These are phyloP conservation scores for Berberis thunbergii DNA, from an alignment of 164 flowering plant species.

Conservation along the genomic window DNA sequence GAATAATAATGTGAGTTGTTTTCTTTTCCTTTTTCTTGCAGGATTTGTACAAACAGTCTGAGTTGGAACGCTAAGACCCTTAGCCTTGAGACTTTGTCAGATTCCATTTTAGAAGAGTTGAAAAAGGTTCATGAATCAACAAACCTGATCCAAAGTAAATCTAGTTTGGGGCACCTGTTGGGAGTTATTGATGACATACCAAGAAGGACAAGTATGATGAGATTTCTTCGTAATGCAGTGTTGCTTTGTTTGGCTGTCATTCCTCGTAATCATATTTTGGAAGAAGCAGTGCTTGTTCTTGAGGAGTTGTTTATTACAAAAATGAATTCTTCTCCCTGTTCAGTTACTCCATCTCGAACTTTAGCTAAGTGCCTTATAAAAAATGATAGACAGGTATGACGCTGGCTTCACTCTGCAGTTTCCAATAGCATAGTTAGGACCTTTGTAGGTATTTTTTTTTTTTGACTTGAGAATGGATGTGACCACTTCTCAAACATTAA, in stretches of 20 bases:
- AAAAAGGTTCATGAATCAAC: constrained; percentile 32
- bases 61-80: constrained; percentile 60
- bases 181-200: constrained; percentile 23
- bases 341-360: constrained; percentile 60
- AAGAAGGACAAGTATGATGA: constrained; percentile 52
- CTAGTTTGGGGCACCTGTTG: constrained; percentile 34
- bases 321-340: constrained; percentile 24
- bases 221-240: constrained; percentile 71
- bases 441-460: no score
- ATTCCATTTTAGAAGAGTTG: constrained; percentile 36
- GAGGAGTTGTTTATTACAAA: constrained; percentile 59
- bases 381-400: constrained; percentile 75
- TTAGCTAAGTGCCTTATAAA: constrained; percentile 80
- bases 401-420: neutral
- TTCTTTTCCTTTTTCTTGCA: constrained; percentile 15
- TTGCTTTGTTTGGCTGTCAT: constrained; percentile 62
- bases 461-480: neutral
- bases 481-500: neutral
- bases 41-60: constrained; percentile 69
- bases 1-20: neutral
- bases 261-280: constrained; percentile 64
- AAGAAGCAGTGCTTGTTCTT: constrained; percentile 78
- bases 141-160: constrained; percentile 10
- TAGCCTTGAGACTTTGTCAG: constrained; percentile 48
- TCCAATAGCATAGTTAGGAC: neutral